Conservation (phyloP, 179 eudicot genomes). For the Nepenthes alata region DNA sequence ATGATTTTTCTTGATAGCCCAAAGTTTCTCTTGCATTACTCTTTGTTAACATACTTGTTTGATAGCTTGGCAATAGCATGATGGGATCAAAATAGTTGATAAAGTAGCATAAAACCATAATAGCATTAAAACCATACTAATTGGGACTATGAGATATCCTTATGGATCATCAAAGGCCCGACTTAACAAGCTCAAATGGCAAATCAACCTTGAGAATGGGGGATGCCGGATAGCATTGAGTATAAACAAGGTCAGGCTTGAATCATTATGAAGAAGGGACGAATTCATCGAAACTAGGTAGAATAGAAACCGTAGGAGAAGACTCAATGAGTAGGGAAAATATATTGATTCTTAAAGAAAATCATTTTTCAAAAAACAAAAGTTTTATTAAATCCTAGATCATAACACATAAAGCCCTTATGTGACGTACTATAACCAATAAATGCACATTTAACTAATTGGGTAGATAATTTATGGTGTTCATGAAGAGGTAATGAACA, state of each 20-base stretch:
- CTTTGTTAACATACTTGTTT: background rate
- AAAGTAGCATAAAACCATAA: background rate
- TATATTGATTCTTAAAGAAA: background rate
- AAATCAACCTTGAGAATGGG: background rate
- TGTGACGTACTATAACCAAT: slow-evolving; percentile 3
- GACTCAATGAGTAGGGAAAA: background rate
- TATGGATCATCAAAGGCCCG: background rate
- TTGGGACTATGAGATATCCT: background rate
- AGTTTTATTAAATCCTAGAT: background rate
- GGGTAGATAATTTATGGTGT: background rate
- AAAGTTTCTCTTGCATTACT: background rate
- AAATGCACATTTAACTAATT: slow-evolving; percentile 5
- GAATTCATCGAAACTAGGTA: background rate
- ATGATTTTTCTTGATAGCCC: background rate
- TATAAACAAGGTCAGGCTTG: background rate
- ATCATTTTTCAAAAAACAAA: background rate
- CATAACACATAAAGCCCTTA: slow-evolving; percentile 3
- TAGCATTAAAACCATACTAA: background rate
- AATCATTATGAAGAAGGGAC: background rate
- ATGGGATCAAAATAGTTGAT: background rate
- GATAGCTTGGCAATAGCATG: background rate
- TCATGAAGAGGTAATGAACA: slow-evolving; percentile 3
- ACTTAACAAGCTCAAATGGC: background rate
- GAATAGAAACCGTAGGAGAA: background rate
- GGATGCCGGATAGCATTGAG: background rate